Evolutionary conservation across 352 stramenopile genomes (phyloP).

Genomic region (Phytophthora tentaculata): DNA sequence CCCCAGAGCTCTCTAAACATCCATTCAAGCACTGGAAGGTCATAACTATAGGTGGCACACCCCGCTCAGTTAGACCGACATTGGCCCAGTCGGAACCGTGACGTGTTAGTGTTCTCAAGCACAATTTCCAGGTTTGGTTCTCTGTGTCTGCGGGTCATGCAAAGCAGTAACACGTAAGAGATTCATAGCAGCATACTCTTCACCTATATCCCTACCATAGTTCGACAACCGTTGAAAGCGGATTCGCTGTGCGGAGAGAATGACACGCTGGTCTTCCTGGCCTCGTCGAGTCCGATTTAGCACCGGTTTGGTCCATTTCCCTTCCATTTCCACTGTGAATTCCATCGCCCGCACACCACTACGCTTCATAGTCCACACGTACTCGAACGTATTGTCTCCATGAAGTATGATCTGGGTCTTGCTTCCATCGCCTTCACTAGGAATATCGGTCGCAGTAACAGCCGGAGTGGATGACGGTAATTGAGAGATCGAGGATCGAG

Average conservation of each 20-base stretch:
- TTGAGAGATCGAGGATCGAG: not conserved
- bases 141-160: constrained; percentile 45
- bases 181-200: not conserved
- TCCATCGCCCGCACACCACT: constrained; percentile 66
- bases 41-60: constrained; percentile 69
- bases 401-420: constrained; percentile 62
- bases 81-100: constrained; percentile 75
- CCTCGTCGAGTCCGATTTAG: constrained; percentile 78
- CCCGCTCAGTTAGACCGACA: constrained; percentile 71
- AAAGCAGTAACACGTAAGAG: constrained; percentile 6
- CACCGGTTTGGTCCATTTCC: constrained; percentile 72
- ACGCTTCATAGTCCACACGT: constrained; percentile 70
- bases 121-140: constrained; percentile 67
- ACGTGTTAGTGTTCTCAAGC: constrained; percentile 70
- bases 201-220: constrained; percentile 51
- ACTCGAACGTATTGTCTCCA: constrained; percentile 86
- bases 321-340: constrained; percentile 70
- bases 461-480: not conserved
- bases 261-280: constrained; percentile 76
- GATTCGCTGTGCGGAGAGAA: constrained; percentile 60
- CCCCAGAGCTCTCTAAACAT: constrained; percentile 61
- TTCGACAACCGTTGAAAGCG: constrained; percentile 79
- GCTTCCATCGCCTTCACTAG: constrained; percentile 38
- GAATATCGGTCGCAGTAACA: not conserved
- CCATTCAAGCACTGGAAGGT: constrained; percentile 56